A percentile compares a stretch with the other conserved stretches of the same genome.
These are phyloP conservation scores for Termitomyces sp. DNA, from an alignment of 768 basidiomycete genomes.

Conservation along the genomic window DNA sequence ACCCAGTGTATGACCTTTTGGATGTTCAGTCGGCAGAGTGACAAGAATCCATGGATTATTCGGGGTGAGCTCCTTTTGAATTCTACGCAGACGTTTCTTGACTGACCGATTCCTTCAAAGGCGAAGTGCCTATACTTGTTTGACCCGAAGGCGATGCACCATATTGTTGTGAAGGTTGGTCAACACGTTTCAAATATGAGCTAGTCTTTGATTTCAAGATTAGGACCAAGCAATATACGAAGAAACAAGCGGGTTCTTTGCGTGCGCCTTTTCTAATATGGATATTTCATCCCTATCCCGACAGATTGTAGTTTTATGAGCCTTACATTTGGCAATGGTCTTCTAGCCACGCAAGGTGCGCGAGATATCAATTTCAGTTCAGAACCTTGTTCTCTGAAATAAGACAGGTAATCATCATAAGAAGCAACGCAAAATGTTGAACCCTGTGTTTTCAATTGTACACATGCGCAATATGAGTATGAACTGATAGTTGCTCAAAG, in stretches of 20 bases:
- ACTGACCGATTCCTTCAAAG: neutral
- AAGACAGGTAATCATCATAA: slow-evolving; percentile 11
- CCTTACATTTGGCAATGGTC: slow-evolving; percentile 10
- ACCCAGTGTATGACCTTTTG: neutral
- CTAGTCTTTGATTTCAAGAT: neutral
- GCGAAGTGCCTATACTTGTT: slow-evolving; percentile 7
- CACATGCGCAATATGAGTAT: slow-evolving; percentile 16
- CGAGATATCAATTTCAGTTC: neutral
- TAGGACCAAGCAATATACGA: slow-evolving; percentile 14
- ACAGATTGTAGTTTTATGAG: neutral
- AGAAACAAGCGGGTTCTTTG: slow-evolving; percentile 11
- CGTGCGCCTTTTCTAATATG: neutral
- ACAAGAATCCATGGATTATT: slow-evolving; percentile 4
- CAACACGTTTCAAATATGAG: neutral
- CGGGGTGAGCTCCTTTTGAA: slow-evolving; percentile 1
- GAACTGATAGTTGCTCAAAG: neutral
- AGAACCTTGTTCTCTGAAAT: neutral
- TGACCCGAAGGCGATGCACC: slow-evolving; percentile 14
- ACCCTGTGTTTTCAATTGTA: slow-evolving; percentile 16
- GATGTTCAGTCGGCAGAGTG: slow-evolving; percentile 6
- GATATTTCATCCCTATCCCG: neutral
- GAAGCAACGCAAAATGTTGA: slow-evolving; percentile 16
- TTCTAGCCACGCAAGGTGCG: slow-evolving; percentile 11
- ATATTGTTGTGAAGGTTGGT: slow-evolving; percentile 12
- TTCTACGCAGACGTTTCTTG: neutral